Base-by-base conservation (phyloP, 2,329 filamentous ascomycete genomes). In the Xylariaceae sp. region DNA sequence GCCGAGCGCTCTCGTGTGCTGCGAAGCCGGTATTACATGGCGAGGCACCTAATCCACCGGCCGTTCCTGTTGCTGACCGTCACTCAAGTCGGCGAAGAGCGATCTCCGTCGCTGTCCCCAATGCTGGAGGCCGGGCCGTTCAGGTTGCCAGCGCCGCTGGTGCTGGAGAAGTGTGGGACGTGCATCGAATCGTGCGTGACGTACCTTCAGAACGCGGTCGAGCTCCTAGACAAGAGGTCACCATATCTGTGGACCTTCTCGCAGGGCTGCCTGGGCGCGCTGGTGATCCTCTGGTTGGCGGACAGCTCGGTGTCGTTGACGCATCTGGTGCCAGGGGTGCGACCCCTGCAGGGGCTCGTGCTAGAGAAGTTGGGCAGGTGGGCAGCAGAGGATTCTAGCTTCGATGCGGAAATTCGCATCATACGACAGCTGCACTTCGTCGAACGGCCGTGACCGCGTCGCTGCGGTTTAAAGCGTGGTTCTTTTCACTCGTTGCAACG, bases 1-100 rank as follows among this genome's bases (percentile, higher is more conserved):
- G 61, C 63, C 3, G 74, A 85, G 43, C 81, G 85, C 43, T 78
- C 83, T 26, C 68, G 72, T 19, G 78, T 82, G n/a, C 68, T 87
- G 50, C 73, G 83, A 27, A 77, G 78, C 4, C 85, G 86, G 52
- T 87, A 85, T 55, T 86, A 83, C 51, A 81, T 81, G 39, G 81
- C 78, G 1, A 69, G 71, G 14, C 84, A 86, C 49, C 76, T 87
- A 50, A 83, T 85, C 42, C 72, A 84, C 53, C 71, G 43, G 24
- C 43, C 43, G 4, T 45, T 45, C n/a, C 26, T 45, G 8, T 26
- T 45, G 21, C 43, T 42, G 82, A 18, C 82, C 81, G 1, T 78
- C 83, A 46, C 47, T 12, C 53, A 55, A 35, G 52, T 51, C 21
- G 46, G 48, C 18, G 51, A 51, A 16, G 38, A 34, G 11, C 44